A percentile compares a stretch with the other conserved stretches of the same genome.
Conservation (phyloP, 1,284 basidiomycete species). For the Tylopilus orsonianus region DNA sequence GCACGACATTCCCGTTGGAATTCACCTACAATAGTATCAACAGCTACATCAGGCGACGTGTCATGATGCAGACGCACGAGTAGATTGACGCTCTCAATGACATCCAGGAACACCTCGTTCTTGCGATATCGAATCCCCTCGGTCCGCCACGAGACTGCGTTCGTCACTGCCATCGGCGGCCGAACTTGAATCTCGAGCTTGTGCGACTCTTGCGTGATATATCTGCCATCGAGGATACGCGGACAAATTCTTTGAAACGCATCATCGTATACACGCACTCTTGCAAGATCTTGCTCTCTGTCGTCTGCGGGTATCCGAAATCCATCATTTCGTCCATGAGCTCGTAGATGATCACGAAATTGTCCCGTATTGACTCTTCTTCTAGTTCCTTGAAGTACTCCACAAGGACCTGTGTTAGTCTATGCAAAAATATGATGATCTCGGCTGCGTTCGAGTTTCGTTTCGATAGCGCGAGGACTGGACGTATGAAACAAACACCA, state of each 20-base stretch:
- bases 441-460: slow-evolving; percentile 96
- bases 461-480: slow-evolving; percentile 94
- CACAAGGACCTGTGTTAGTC: slow-evolving; percentile 84
- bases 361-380: slow-evolving; percentile 98
- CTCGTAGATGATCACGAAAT: slow-evolving; percentile 98
- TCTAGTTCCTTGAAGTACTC: slow-evolving; percentile 99
- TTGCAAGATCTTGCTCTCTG: slow-evolving; percentile 98
- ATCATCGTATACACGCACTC: slow-evolving; percentile 57
- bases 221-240: slow-evolving; percentile 48
- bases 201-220: slow-evolving; percentile 99
- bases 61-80: slow-evolving; percentile 58
- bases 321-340: slow-evolving; percentile 99
- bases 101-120: slow-evolving; percentile 99
- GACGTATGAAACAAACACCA: neutral
- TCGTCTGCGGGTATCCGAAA: slow-evolving; percentile 98
- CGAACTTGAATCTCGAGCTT: slow-evolving; percentile 97
- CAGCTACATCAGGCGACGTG: neutral
- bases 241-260: neutral
- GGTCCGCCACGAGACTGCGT: slow-evolving; percentile 97
- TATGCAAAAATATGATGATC: slow-evolving; percentile 95
- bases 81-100: slow-evolving; percentile 96
- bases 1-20: slow-evolving; percentile 94
- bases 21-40: slow-evolving; percentile 68
- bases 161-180: slow-evolving; percentile 97
- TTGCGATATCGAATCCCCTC: slow-evolving; percentile 98